These are phyloP conservation scores for Vinca major DNA, from an alignment of 305 asterid genomes.

Conservation along the genomic window DNA sequence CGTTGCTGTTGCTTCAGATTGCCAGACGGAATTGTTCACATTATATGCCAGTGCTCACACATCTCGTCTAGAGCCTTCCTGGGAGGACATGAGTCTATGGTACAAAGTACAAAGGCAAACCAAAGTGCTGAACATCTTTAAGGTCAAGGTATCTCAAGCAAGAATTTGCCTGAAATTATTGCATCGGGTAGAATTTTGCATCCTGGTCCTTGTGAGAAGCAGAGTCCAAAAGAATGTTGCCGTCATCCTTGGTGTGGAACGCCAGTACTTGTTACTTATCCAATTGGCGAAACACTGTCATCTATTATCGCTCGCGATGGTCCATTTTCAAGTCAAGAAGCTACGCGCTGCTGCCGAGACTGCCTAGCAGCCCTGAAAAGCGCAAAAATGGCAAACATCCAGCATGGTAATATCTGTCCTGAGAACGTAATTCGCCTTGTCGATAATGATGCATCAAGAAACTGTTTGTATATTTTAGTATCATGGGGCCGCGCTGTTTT, in stretches of 20 bases:
- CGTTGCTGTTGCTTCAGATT: constrained; percentile 37
- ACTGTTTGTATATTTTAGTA: constrained; percentile 33
- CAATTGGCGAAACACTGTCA: constrained; percentile 56
- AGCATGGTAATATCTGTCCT: constrained; percentile 71
- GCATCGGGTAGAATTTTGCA: constrained; percentile 62
- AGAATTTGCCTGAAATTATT: constrained; percentile 50
- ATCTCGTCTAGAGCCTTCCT: constrained; percentile 66
- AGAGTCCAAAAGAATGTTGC: constrained; percentile 53
- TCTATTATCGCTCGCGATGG: constrained; percentile 36
- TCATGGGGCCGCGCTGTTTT: constrained; percentile 83
- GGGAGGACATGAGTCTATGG: constrained; percentile 91
- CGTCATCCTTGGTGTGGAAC: constrained; percentile 77
- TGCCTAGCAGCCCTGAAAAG: constrained; percentile 51
- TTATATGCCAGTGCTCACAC: constrained; percentile 67
- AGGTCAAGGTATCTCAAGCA: constrained; percentile 44
- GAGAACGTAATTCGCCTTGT: constrained; percentile 42
- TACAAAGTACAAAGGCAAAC: constrained; percentile 82
- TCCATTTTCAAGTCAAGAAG: constrained; percentile 46
- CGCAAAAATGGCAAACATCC: constrained; percentile 53
- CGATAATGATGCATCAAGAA: constrained; percentile 15
- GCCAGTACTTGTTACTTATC: constrained; percentile 57
- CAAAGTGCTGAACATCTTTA: constrained; percentile 54
- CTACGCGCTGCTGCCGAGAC: constrained; percentile 59
- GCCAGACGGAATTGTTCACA: constrained; percentile 27
- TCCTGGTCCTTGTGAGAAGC: constrained; percentile 59